Conservation (phyloP, 1,284 basidiomycete genomes). For the Trichosporon ovoides region DNA sequence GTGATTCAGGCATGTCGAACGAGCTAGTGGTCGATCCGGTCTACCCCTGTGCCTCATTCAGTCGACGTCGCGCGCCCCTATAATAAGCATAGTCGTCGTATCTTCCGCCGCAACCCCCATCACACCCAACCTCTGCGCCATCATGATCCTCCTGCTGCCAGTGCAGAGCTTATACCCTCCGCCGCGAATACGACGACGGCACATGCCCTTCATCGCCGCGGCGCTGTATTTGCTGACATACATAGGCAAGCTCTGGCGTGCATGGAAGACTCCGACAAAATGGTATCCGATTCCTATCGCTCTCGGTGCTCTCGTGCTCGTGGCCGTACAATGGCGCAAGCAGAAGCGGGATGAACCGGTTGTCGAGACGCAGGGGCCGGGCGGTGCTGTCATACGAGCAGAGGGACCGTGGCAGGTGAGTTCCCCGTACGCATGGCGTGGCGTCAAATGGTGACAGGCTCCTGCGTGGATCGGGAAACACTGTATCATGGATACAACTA, state of each 20-base stretch:
- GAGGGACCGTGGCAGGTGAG: constrained; percentile 92
- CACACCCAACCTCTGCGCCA: background rate
- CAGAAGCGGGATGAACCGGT: constrained; percentile 38
- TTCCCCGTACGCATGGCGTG: background rate
- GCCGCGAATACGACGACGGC: background rate
- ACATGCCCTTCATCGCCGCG: background rate
- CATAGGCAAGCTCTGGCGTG: constrained; percentile 52
- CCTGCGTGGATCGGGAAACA: background rate
- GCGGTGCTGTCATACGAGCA: constrained; percentile 62
- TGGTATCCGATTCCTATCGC: constrained; percentile 95
- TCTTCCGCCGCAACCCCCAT: background rate
- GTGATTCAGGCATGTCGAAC: constrained; percentile 6
- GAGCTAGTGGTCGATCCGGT: constrained; percentile 6
- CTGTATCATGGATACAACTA: constrained; percentile 2
- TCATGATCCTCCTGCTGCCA: constrained; percentile 1
- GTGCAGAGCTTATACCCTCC: background rate
- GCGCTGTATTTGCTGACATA: background rate
- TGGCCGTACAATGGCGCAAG: constrained; percentile 66
- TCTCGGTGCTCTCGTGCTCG: constrained; percentile 79
- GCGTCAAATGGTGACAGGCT: background rate
- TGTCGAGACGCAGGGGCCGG: constrained; percentile 51
- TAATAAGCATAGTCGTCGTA: constrained; percentile 3
- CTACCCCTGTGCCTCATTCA: constrained; percentile 4
- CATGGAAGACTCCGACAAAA: constrained; percentile 86
- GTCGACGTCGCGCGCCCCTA: background rate